These are phyloP conservation scores for Pseudoneurospora amorphoporcata DNA, from an alignment of 495 filamentous ascomycete species.

Conservation along the genomic window DNA sequence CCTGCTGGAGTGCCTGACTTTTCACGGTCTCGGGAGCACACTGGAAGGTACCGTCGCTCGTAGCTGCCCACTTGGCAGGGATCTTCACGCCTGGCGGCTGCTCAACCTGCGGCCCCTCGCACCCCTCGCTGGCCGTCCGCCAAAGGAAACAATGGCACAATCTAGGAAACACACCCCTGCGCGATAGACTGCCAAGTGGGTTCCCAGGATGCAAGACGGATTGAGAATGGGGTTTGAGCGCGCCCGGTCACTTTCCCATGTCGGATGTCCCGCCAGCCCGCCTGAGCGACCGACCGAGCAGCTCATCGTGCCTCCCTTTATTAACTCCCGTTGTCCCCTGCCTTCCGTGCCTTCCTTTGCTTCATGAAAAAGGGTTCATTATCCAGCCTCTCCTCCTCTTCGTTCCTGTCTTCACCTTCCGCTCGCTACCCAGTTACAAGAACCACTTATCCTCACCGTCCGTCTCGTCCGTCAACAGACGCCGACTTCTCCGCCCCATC, in stretches of 20 bases:
- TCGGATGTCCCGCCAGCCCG: conserved; percentile 1
- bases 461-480: background rate
- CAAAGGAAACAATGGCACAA: background rate
- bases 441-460: background rate
- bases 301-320: conserved; percentile 8
- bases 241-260: conserved; percentile 22
- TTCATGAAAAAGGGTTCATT: background rate
- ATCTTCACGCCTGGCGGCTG: conserved; percentile 12
- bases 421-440: background rate
- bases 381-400: background rate
- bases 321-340: conserved; percentile 4
- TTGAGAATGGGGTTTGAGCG: conserved; percentile 21
- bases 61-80: conserved; percentile 12
- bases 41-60: background rate
- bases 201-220: background rate
- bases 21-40: background rate
- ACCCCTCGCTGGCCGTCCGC: background rate
- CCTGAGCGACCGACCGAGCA: conserved; percentile 2
- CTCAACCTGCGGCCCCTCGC: conserved; percentile 3
- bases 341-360: conserved; percentile 2
- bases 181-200: background rate
- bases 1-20: background rate
- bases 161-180: background rate
- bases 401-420: background rate
- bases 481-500: background rate